Evolutionary conservation across 768 basidiomycete genomes (phyloP).

Genomic region (Boletus pseudopeckii): DNA sequence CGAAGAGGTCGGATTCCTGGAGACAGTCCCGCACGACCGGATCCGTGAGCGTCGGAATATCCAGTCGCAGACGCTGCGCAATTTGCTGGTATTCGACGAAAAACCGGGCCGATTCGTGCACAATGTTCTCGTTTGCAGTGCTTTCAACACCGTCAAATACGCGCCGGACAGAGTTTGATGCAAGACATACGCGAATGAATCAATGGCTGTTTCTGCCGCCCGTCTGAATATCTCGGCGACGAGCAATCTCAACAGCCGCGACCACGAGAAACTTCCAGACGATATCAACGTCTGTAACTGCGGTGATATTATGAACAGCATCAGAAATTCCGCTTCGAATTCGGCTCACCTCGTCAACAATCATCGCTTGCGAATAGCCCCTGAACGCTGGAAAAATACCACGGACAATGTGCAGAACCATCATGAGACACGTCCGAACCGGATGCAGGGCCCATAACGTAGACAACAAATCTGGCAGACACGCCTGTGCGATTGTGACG

Average conservation of each 20-base stretch:
- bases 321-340: constrained; percentile 4
- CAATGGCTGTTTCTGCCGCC: constrained; percentile 60
- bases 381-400: constrained; percentile 79
- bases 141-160: constrained; percentile 35
- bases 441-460: constrained; percentile 58
- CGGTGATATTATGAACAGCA: background rate
- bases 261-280: constrained; percentile 71
- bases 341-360: constrained; percentile 72
- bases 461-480: constrained; percentile 53
- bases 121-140: constrained; percentile 65
- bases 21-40: constrained; percentile 71
- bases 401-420: constrained; percentile 64
- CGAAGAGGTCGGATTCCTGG: constrained; percentile 84
- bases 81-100: constrained; percentile 77
- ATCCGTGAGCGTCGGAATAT: constrained; percentile 75
- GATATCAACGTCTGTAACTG: constrained; percentile 69
- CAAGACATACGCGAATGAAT: constrained; percentile 66
- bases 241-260: constrained; percentile 54
- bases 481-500: constrained; percentile 47
- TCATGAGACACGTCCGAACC: constrained; percentile 64
- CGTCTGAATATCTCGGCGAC: constrained; percentile 63
- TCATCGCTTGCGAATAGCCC: constrained; percentile 83
- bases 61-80: constrained; percentile 70
- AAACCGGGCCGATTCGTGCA: constrained; percentile 70
- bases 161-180: constrained; percentile 12